Conservation (phyloP, 163 green algal species). For the Scenedesmus sp. region DNA sequence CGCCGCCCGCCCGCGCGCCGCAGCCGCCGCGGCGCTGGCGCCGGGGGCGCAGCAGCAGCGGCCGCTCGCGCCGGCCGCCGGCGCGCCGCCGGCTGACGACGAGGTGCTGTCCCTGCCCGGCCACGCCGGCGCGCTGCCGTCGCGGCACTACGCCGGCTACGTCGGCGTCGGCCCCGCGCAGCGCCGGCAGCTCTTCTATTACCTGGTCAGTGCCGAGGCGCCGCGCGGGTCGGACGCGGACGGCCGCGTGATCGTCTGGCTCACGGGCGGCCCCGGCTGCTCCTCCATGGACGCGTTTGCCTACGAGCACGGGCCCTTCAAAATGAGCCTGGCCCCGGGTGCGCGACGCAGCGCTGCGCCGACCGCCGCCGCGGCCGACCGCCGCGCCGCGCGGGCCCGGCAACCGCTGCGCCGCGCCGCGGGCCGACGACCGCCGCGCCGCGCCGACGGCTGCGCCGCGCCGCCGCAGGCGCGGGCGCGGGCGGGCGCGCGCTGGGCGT, state of each 20-base stretch:
- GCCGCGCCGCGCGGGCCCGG: not conserved
- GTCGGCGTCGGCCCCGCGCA: not conserved
- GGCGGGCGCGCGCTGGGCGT: not conserved
- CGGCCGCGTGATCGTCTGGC: conserved; percentile 76
- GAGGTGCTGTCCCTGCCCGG: conserved; percentile 17
- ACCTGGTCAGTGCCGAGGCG: not conserved
- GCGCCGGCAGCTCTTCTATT: conserved; percentile 13
- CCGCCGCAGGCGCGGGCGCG: not conserved
- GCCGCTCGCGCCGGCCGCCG: not conserved
- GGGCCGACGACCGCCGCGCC: not conserved
- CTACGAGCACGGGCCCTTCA: conserved; percentile 76
- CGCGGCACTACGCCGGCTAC: conserved; percentile 24
- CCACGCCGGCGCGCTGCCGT: conserved; percentile 10
- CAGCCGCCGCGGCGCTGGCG: not conserved
- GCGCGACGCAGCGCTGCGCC: not conserved
- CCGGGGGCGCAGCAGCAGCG: not conserved
- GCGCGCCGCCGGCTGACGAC: too few species aligned
- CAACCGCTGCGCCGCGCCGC: not conserved
- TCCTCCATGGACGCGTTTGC: conserved; percentile 74
- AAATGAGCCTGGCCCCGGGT: conserved; percentile 16
- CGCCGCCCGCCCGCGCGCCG: not conserved
- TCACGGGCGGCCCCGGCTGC: conserved; percentile 81
- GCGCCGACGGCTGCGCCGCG: too few species aligned
- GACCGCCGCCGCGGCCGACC: not conserved
- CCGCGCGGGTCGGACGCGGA: too few species aligned